Conservation (phyloP, 768 basidiomycete species). For the Pisolithus marmoratus region DNA sequence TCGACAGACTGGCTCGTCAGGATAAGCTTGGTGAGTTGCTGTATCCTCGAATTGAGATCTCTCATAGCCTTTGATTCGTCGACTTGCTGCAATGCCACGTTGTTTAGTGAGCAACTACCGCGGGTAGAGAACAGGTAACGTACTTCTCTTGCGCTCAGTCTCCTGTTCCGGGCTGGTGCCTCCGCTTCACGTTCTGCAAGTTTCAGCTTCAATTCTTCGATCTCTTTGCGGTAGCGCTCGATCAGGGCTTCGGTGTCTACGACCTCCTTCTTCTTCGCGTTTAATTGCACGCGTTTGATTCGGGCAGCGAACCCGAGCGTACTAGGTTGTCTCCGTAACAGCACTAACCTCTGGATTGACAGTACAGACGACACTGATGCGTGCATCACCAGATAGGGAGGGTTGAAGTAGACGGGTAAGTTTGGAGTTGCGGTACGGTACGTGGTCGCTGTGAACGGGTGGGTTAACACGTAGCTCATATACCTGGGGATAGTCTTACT, state of each 20-base stretch:
- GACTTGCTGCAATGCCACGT: constrained; percentile 49
- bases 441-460: constrained; percentile 56
- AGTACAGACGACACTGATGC: constrained; percentile 94
- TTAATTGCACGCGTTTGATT: constrained; percentile 83
- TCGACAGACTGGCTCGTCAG: constrained; percentile 82
- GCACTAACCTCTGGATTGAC: constrained; percentile 82
- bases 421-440: constrained; percentile 94
- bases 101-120: neutral
- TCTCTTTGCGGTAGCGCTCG: constrained; percentile 91
- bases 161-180: constrained; percentile 38
- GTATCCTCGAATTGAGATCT: constrained; percentile 73
- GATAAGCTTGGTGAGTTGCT: constrained; percentile 79
- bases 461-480: neutral
- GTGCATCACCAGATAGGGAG: constrained; percentile 90
- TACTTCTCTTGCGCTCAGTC: constrained; percentile 44
- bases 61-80: constrained; percentile 83
- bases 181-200: constrained; percentile 67
- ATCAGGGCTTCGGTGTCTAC: constrained; percentile 92
- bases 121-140: neutral
- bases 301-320: constrained; percentile 89
- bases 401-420: constrained; percentile 92
- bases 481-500: constrained; percentile 30
- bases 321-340: constrained; percentile 76
- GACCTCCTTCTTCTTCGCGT: constrained; percentile 90
- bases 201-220: constrained; percentile 78